Percentiles rank a stretch among this genome's conserved stretches.
Evolutionary conservation across 2,329 filamentous ascomycete species (phyloP).

Genomic region (Fusarium musae): DNA sequence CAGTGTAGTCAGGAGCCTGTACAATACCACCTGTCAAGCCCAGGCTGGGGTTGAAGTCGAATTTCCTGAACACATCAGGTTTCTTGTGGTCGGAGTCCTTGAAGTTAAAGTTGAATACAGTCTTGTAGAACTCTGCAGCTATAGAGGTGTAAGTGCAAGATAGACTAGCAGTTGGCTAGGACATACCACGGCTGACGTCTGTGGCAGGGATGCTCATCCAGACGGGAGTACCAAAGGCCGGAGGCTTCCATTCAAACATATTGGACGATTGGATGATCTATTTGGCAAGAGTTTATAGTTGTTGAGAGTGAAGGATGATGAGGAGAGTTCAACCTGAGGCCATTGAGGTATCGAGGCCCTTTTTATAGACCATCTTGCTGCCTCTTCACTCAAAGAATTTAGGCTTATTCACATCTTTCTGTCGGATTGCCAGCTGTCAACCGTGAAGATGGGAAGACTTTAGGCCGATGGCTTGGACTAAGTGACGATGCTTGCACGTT

Average conservation of each 20-base stretch:
- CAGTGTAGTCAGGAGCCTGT: slow-evolving; percentile 42
- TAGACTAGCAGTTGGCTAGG: neutral
- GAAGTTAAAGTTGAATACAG: slow-evolving; percentile 45
- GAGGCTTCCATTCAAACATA: slow-evolving; percentile 47
- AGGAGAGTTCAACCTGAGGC: slow-evolving; percentile 1
- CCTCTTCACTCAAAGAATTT: neutral
- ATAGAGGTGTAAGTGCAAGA: neutral
- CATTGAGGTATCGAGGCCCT: neutral
- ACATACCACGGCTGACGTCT: slow-evolving; percentile 43
- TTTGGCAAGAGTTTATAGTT: neutral
- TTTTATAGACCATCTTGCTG: slow-evolving; percentile 30
- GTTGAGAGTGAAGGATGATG: neutral
- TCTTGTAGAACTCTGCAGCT: slow-evolving; percentile 46
- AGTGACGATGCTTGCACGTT: slow-evolving; percentile 32
- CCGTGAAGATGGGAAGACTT: slow-evolving; percentile 28
- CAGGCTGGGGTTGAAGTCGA: slow-evolving; percentile 47
- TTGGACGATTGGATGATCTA: neutral
- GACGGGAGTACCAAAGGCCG: slow-evolving; percentile 43
- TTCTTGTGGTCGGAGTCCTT: slow-evolving; percentile 25
- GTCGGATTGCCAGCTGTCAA: neutral
- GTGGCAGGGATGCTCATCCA: slow-evolving; percentile 47
- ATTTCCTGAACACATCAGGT: slow-evolving; percentile 34
- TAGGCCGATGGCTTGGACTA: slow-evolving; percentile 36
- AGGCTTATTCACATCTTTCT: slow-evolving; percentile 4
- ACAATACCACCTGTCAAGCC: slow-evolving; percentile 45